Percentiles rank a stretch among this genome's conserved stretches.
Evolutionary conservation across 78 protist species (phyloP).

Genomic region (Trichosphaerium sp.): DNA sequence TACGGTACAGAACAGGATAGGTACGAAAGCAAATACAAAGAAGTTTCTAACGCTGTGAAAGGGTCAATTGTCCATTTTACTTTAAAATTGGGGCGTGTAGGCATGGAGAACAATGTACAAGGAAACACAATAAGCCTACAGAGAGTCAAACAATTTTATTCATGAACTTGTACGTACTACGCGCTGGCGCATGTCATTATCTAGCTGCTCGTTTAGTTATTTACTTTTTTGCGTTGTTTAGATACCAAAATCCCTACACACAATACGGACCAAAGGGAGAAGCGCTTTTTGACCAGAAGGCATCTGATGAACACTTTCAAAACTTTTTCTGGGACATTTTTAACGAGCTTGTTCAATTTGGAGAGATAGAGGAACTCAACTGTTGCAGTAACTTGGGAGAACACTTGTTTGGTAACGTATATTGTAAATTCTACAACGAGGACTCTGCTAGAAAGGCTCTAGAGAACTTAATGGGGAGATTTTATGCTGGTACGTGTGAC

Average conservation of each 20-base stretch:
- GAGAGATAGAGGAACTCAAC: slow-evolving; percentile 69
- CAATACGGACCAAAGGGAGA: no score
- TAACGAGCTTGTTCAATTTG: slow-evolving; percentile 76
- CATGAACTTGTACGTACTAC: slow-evolving; percentile 79
- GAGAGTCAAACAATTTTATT: slow-evolving; percentile 78
- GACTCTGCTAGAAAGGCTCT: slow-evolving; percentile 80
- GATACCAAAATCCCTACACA: no score
- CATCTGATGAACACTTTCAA: no score
- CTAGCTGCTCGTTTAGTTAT: no score
- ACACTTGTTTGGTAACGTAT: slow-evolving; percentile 95
- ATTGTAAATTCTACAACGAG: slow-evolving; percentile 80
- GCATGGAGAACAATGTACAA: slow-evolving; percentile 96
- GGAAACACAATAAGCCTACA: slow-evolving; percentile 87
- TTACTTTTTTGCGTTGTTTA: no score
- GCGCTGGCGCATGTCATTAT: no score
- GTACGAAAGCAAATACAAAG: not conserved
- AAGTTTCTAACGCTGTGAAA: not conserved
- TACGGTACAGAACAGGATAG: slow-evolving; percentile 72
- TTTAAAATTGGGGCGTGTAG: slow-evolving; percentile 98
- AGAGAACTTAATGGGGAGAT: slow-evolving; percentile 67
- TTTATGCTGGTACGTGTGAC: slow-evolving; percentile 49
- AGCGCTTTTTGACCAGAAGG: no score
- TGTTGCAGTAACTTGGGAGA: slow-evolving; percentile 87
- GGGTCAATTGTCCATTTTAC: slow-evolving; percentile 95
- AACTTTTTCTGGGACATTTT: slow-evolving; percentile 65